Evolutionary conservation across 768 basidiomycete species (phyloP).

Genomic region (Xanthoconium stramineum): DNA sequence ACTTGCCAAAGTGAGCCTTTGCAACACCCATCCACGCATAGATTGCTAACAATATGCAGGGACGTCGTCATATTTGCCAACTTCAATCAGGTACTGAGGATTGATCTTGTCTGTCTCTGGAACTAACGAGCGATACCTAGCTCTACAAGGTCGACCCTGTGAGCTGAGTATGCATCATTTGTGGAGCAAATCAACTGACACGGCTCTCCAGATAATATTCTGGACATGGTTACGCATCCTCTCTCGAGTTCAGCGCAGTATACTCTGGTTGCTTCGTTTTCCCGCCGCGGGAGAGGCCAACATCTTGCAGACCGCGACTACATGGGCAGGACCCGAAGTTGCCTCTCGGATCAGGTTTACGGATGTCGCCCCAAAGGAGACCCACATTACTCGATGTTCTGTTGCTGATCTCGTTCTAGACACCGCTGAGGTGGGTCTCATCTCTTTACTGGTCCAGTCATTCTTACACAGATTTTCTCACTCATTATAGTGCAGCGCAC

Average conservation of each 20-base stretch:
- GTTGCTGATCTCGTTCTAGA: slow-evolving; percentile 52
- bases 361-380: slow-evolving; percentile 45
- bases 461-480: neutral
- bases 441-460: neutral
- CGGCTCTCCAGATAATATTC: slow-evolving; percentile 36
- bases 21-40: neutral
- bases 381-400: slow-evolving; percentile 42
- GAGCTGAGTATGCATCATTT: slow-evolving; percentile 4
- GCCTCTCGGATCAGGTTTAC: slow-evolving; percentile 46
- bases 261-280: slow-evolving; percentile 54
- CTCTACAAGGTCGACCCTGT: slow-evolving; percentile 48
- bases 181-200: neutral
- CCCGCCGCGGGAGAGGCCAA: slow-evolving; percentile 46
- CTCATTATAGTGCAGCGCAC: slow-evolving; percentile 44
- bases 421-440: slow-evolving; percentile 42
- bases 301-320: slow-evolving; percentile 37
- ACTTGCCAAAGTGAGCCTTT: slow-evolving; percentile 37
- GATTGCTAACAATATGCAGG: slow-evolving; percentile 21
- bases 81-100: slow-evolving; percentile 46
- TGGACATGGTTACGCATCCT: slow-evolving; percentile 49
- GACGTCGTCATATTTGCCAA: slow-evolving; percentile 49
- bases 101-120: neutral
- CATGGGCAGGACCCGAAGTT: slow-evolving; percentile 46
- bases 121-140: slow-evolving; percentile 22
- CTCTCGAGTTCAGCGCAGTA: slow-evolving; percentile 39